Evolutionary conservation across 257 asterid species (phyloP).

Genomic region (Coffea eugenioides): DNA sequence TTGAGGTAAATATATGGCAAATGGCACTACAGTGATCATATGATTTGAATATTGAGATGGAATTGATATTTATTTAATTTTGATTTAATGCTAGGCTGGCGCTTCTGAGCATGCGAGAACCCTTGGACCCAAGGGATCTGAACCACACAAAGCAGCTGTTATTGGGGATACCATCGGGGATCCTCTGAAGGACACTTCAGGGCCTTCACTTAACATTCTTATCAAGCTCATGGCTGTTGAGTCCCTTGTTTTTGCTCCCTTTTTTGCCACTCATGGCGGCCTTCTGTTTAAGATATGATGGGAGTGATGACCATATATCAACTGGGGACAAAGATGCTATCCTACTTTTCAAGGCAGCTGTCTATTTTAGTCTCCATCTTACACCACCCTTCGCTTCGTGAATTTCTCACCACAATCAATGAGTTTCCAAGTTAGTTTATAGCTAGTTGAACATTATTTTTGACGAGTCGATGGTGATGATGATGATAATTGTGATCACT

Average conservation of each 20-base stretch:
- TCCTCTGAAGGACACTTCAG: conserved; percentile 51
- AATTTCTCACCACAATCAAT: neutral
- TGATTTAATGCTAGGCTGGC: conserved; percentile 35
- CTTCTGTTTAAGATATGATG: conserved; percentile 37
- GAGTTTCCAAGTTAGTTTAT: conserved; percentile 12
- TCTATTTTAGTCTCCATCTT: neutral
- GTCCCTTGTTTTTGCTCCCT: conserved; percentile 51
- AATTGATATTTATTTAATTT: neutral
- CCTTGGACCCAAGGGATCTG: conserved; percentile 54
- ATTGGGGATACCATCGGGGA: conserved; percentile 55
- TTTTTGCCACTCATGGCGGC: conserved; percentile 50
- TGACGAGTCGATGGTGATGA: conserved; percentile 25
- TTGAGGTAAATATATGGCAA: conserved; percentile 30
- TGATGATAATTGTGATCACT: conserved; percentile 28
- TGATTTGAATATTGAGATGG: neutral
- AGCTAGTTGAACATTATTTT: conserved; percentile 28
- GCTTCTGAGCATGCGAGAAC: conserved; percentile 48
- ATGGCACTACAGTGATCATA: no score
- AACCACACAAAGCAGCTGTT: conserved; percentile 56
- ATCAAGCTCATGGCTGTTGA: conserved; percentile 57
- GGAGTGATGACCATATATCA: neutral
- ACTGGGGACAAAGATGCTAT: neutral
- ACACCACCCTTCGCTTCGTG: neutral
- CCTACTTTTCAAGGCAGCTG: neutral
- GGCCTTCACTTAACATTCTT: conserved; percentile 50